Evolutionary conservation across 2,329 filamentous ascomycete genomes (phyloP).

Genomic region (Bipolaris victoriae): DNA sequence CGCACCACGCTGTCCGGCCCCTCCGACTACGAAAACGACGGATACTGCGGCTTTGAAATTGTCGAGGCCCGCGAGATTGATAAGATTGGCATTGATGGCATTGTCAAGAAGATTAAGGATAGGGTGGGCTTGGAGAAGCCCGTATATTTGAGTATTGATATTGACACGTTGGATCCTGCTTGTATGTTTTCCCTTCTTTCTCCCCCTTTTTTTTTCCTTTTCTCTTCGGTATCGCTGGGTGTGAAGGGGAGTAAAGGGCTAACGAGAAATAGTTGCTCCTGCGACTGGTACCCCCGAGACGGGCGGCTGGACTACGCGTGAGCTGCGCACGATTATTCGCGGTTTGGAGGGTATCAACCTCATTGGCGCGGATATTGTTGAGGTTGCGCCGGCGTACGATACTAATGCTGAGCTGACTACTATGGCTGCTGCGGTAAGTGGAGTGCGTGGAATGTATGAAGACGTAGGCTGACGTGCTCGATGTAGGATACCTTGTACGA

Average conservation of each 20-base stretch:
- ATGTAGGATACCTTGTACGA: slow-evolving; percentile 69
- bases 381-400: slow-evolving; percentile 73
- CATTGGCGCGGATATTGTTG: slow-evolving; percentile 73
- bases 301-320: slow-evolving; percentile 75
- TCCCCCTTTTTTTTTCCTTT: neutral
- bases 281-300: slow-evolving; percentile 79
- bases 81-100: slow-evolving; percentile 71
- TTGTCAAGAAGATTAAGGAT: slow-evolving; percentile 77
- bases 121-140: slow-evolving; percentile 76
- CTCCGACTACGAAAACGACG: slow-evolving; percentile 83
- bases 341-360: slow-evolving; percentile 73
- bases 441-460: too few species aligned
- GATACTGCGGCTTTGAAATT: slow-evolving; percentile 83
- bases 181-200: slow-evolving; percentile 55
- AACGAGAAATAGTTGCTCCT: slow-evolving; percentile 62
- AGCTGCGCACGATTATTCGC: slow-evolving; percentile 73
- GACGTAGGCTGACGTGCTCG: slow-evolving; percentile 7
- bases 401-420: slow-evolving; percentile 75
- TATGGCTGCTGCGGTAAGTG: slow-evolving; percentile 69
- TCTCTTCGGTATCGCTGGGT: neutral
- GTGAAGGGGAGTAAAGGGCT: neutral
- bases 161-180: slow-evolving; percentile 85
- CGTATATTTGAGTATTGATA: slow-evolving; percentile 84
- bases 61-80: slow-evolving; percentile 77
- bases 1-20: slow-evolving; percentile 80